phyloP scores from a whole-genome alignment of 331 rosid genomes.

The Rhamnella rubrinervis region DNA sequence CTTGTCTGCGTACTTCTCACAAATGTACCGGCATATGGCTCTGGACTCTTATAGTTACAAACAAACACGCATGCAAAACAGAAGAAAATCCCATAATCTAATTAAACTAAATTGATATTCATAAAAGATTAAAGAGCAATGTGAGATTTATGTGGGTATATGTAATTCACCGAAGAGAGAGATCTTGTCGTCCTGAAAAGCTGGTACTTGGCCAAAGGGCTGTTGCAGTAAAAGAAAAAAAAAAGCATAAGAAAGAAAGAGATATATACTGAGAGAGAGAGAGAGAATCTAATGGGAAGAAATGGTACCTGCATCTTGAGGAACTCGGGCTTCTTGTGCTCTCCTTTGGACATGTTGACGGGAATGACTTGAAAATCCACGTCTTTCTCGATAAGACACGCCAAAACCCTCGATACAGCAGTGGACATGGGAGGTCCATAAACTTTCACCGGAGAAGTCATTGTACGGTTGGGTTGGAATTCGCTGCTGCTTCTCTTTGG shows the following conservation, averaged over 20 bases:
- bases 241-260: slow-evolving; percentile 3
- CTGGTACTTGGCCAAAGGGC: slow-evolving; percentile 94
- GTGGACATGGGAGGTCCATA: slow-evolving; percentile 79
- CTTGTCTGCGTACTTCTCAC: slow-evolving; percentile 51
- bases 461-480: background rate
- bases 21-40: slow-evolving; percentile 77
- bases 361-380: slow-evolving; percentile 56
- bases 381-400: slow-evolving; percentile 72
- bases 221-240: slow-evolving; percentile 13
- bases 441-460: slow-evolving; percentile 66
- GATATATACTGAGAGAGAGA: background rate
- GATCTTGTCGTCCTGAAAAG: slow-evolving; percentile 58
- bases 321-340: slow-evolving; percentile 65
- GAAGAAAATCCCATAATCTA: background rate
- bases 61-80: background rate
- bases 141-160: background rate
- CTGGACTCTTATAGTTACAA: slow-evolving; percentile 58
- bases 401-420: slow-evolving; percentile 74
- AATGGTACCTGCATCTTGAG: slow-evolving; percentile 62
- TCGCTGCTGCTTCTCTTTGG: background rate
- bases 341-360: slow-evolving; percentile 71
- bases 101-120: no score
- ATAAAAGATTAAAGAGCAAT: background rate
- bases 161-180: slow-evolving; percentile 59
- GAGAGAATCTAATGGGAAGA: background rate